Evolutionary conservation across 1,284 basidiomycete species (phyloP), one percentile per base, ranked within the genome.

Genomic region (Austroboletus novae-zelandiae): DNA sequence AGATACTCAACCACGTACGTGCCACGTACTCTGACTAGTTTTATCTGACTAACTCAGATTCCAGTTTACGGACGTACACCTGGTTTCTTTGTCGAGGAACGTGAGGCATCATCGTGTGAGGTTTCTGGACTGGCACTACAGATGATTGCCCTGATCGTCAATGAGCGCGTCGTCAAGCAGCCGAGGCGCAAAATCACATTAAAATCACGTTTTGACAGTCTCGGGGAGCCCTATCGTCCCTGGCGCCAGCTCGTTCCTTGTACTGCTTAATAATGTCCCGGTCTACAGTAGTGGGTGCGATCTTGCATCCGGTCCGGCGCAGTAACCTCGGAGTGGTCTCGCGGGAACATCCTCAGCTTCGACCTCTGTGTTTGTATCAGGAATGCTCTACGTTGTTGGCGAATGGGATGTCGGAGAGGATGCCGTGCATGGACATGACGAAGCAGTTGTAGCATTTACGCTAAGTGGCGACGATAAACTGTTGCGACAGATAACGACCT

Each of bases 181-280:
- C 89, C 0, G 92, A 94, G 66, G 91, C 91, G 23, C 91, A 94
- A 68, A 94, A 94, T 67, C 87, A 94, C 64, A 90, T 94, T n/a
- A n/a, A n/a, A n/a, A n/a, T n/a, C n/a, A n/a, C n/a, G n/a, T 56
- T 93, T 89, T 65, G 89, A 91, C 66, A 86, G 85, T 60, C 78
- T 91, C 27, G 89, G 89, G 30, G 89, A 91, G 62, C 81, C 83
- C 89, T 37, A 90, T 91, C 61, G 86, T 91, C 50, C 90, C 89
- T 0, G 86, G 86, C 2, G 72, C 78, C 49, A 89, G 84, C 64
- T 81, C 79, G 41, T 92, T 94, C 79, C 81, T 93, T 41, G 84
- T 94, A 40, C 74, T 93, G 11, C 91, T 91, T 2, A 89, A 87
- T 70, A 89, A 91, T 60, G 83, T 91, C 87, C 11, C 80, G 91